Evolutionary conservation across 352 stramenopile genomes (phyloP), one percentile per base, ranked within the genome.

Genomic region (Pythium aphanidermatum): DNA sequence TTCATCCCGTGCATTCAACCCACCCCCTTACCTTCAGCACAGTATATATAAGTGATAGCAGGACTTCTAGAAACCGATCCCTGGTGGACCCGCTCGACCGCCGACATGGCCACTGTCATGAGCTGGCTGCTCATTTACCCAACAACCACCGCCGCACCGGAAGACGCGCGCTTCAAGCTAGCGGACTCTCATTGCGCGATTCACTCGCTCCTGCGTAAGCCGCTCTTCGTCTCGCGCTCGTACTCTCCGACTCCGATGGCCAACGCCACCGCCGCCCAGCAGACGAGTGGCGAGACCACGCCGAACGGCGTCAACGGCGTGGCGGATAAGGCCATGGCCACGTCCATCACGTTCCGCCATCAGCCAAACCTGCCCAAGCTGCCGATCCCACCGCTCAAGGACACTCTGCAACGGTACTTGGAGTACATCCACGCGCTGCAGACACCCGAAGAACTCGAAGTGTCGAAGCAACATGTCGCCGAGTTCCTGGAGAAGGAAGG

Each of bases 371-470:
- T 95, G 16, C 83, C 85, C 21, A 93, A 95, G 58, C 70, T 96
- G 34, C 76, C 82, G 27, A 92, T 96, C 51, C 85, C 83, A 26
- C 57, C 75, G 23, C 74, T 96, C 12, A 47, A 88, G n/a, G 81
- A 84, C 27, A 94, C 84, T 35, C 74, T 82, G 32, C 53, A 58
- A 28, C 74, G 82, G 42, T 96, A 94, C 55, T 49, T 91, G 31
- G 68, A 78, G 47, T 88, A 70, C 41, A 73, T 89, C 17, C 39
- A 76, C 20, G 76, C 83, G 50, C 62, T 96, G 35, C 76, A 93
- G 59, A 85, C 78, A 16, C 58, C 66, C 0, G 70, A 78, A 9
- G 82, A 96, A 44, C 63, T 78, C 35, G 63, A 39, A 9, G 34
- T 54, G 29, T 87, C 80, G 2, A 57, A 73, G 42, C 59, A 58